Base-by-base conservation (phyloP, 345 rosid genomes). In the Eucalyptus grandis region DNA sequence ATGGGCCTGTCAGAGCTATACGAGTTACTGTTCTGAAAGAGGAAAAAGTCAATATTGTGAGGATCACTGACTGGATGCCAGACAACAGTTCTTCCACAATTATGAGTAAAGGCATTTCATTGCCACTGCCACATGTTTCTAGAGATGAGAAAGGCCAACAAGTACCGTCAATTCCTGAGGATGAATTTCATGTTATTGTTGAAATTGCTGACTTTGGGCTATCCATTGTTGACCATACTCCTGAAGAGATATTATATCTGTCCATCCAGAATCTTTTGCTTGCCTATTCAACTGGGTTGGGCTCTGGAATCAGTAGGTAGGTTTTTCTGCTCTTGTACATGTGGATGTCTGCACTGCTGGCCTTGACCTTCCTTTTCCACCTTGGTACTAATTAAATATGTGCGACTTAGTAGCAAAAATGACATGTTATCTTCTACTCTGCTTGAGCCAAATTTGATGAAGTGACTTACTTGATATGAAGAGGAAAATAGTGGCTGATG, bases 161-260 rank as follows among this genome's bases (percentile, higher is more conserved):
- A 53, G 89, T 92, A 90, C 88, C 87, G 31, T 88, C 94, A 37
- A 46, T 91, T 14, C 80, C 93, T 58, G 98, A 95, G 69, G 92
- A 93, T 88, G 99, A 98, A 93, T 97, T 97, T 93, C 99, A 96
- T 94, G 94, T 96, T 65, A 90, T 95, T 89, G 89, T 97, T 87
- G 99, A 98, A 94, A 95, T 97, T 89, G 94, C 97, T 80, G 99
- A 97, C 93, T 98, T 98, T 89, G 99, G 99, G 81, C 92, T 97
- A 90, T 98, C 99, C 30, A 91, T 98, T 47, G 90, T 97, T 40
- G 99, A 98, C 92, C 98, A 96, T 92, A 96, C 99, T 44, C 99
- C 99, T 85, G 99, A 97, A 94, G 99, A 96, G 92, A 94, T 96
- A 91, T 88, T 97, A 88, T 98, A 97, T 92, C 89, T 98, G 82